Conservation (phyloP, 495 filamentous ascomycete species). For the Xylaria acuta region DNA sequence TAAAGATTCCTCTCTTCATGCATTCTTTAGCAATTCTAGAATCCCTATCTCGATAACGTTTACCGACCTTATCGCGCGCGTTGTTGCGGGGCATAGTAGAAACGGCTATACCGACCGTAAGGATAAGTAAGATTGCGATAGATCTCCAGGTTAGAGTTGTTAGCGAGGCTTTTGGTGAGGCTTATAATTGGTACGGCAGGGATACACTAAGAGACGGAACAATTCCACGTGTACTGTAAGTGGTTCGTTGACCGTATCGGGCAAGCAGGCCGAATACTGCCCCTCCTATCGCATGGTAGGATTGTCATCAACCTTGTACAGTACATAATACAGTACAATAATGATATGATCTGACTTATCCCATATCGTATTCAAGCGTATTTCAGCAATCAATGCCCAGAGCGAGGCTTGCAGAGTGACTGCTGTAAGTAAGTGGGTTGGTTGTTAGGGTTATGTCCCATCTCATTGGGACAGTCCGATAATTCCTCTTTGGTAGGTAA, state of each 20-base stretch:
- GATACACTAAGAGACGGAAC: background rate
- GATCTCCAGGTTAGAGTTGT: background rate
- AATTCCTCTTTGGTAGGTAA: background rate
- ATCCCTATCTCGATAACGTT: background rate
- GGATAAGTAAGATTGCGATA: slow-evolving; percentile 7
- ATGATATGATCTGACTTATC: slow-evolving; percentile 17
- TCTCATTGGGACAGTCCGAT: background rate
- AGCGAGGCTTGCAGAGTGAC: background rate
- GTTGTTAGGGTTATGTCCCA: slow-evolving; percentile 4
- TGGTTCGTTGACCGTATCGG: background rate
- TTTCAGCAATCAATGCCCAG: background rate
- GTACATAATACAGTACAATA: too few species aligned
- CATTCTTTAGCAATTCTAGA: background rate
- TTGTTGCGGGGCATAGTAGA: slow-evolving; percentile 7
- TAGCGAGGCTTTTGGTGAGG: slow-evolving; percentile 4
- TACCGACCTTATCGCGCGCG: background rate
- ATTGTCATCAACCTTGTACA: background rate
- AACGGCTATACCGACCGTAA: background rate
- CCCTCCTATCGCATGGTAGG: background rate
- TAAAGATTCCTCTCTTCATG: background rate
- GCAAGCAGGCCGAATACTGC: slow-evolving; percentile 5
- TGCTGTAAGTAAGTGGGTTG: background rate
- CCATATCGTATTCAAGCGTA: background rate
- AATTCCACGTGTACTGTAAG: slow-evolving; percentile 11
- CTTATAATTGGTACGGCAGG: background rate